Evolutionary conservation across 257 asterid species (phyloP).

Genomic region (Nicotiana noctiflora): DNA sequence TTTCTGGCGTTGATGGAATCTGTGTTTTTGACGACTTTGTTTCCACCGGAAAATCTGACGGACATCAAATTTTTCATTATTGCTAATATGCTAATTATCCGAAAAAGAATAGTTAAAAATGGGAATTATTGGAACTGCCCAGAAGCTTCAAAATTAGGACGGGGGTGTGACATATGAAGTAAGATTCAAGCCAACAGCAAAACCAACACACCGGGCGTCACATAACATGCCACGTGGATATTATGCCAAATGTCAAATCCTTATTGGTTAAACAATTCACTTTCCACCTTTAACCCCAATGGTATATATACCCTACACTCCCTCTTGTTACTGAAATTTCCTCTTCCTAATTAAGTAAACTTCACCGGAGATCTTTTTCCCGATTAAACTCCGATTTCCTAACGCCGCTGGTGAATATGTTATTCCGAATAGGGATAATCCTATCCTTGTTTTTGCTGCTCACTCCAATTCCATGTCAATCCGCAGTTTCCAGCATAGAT

Average conservation of each 20-base stretch:
- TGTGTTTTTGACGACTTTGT: too few species aligned
- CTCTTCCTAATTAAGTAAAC: conserved; percentile 5
- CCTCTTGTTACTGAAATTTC: neutral
- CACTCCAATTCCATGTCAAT: conserved; percentile 37
- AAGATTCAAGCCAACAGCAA: neutral
- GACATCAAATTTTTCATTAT: too few species aligned
- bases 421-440: conserved; percentile 35
- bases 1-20: too few species aligned
- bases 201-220: conserved; percentile 56
- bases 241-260: conserved; percentile 15
- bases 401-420: conserved; percentile 4
- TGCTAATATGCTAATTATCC: too few species aligned
- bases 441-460: conserved; percentile 30
- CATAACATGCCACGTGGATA: conserved; percentile 43
- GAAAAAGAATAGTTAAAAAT: neutral
- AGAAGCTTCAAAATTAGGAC: neutral
- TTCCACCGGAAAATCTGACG: too few species aligned
- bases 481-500: conserved; percentile 97
- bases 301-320: conserved; percentile 22
- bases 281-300: conserved; percentile 33
- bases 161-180: neutral
- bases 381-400: neutral
- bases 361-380: neutral
- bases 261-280: conserved; percentile 22
- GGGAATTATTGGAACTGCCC: neutral